Conservation (phyloP, 169 alveolate genomes). For the Theileria sp. region DNA sequence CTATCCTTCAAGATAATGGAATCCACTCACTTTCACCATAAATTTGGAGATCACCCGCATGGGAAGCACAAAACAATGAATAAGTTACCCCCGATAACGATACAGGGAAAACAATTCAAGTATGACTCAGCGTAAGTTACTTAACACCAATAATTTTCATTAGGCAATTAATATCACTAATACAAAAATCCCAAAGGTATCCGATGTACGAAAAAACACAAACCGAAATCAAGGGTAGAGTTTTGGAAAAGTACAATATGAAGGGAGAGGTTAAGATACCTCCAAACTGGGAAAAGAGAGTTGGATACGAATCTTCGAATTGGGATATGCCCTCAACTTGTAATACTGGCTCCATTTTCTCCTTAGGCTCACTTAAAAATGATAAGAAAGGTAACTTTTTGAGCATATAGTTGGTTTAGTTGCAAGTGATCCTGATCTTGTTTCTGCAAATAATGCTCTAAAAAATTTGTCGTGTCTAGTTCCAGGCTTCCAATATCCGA, state of each 20-base stretch:
- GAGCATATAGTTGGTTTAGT: not conserved
- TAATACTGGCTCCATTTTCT: slow-evolving; percentile 45
- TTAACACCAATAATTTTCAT: not conserved
- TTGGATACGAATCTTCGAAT: not conserved
- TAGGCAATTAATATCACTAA: slow-evolving; percentile 19
- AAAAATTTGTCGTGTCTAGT: slow-evolving; percentile 39
- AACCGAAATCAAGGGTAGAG: slow-evolving; percentile 21
- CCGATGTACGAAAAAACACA: not conserved
- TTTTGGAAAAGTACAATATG: slow-evolving; percentile 28
- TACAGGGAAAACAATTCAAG: slow-evolving; percentile 22
- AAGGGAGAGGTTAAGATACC: slow-evolving; percentile 35
- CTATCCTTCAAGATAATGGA: slow-evolving; percentile 20
- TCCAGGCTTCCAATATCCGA: slow-evolving; percentile 39
- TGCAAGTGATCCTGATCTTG: not conserved
- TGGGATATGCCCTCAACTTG: slow-evolving; percentile 31
- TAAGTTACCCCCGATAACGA: slow-evolving; percentile 4
- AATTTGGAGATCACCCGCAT: slow-evolving; percentile 9
- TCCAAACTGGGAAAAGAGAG: slow-evolving; percentile 18
- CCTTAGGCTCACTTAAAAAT: slow-evolving; percentile 37
- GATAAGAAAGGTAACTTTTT: not conserved
- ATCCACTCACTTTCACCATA: slow-evolving; percentile 1
- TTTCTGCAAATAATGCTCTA: slow-evolving; percentile 23
- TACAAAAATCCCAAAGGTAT: slow-evolving; percentile 16
- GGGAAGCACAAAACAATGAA: not conserved
- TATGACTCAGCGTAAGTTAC: slow-evolving; percentile 10